Conservation (phyloP, 2,329 filamentous ascomycete genomes). For the Microdochium paspali region DNA sequence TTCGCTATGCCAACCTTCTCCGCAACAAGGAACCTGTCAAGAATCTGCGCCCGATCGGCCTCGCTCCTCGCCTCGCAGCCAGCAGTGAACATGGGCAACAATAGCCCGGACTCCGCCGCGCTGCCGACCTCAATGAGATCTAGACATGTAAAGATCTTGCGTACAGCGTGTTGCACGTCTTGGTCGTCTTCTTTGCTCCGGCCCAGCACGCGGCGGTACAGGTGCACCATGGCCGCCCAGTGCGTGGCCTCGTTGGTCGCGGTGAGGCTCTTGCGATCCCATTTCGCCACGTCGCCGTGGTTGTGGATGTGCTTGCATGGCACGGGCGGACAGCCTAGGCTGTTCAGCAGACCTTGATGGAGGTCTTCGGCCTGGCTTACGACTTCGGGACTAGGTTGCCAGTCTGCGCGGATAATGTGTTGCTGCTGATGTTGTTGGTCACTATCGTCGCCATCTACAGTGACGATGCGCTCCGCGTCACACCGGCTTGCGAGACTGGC, state of each 20-base stretch:
- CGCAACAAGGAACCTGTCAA: constrained; percentile 55
- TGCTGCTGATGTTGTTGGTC: too few species aligned
- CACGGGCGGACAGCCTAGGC: constrained; percentile 31
- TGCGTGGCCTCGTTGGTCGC: constrained; percentile 74
- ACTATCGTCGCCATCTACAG: too few species aligned
- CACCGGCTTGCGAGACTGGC: constrained; percentile 62
- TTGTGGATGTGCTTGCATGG: constrained; percentile 37
- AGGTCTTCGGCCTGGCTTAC: constrained; percentile 48
- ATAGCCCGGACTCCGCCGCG: constrained; percentile 62
- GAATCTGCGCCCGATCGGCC: constrained; percentile 47
- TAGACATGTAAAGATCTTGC: constrained; percentile 53
- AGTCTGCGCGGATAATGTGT: constrained; percentile 38
- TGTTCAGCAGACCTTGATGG: constrained; percentile 50
- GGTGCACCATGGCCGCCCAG: constrained; percentile 67
- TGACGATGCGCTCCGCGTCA: constrained; percentile 56
- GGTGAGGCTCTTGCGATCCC: constrained; percentile 54
- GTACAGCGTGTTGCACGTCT: constrained; percentile 54
- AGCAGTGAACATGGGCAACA: constrained; percentile 78
- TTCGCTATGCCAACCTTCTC: constrained; percentile 28
- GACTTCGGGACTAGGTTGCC: constrained; percentile 48
- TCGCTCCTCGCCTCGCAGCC: constrained; percentile 60
- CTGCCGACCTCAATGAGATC: constrained; percentile 54
- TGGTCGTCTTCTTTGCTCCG: constrained; percentile 40
- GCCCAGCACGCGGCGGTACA: constrained; percentile 64
- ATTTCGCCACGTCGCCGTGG: constrained; percentile 39